Conservation (phyloP, 371 early-diverging fungal genomes). For the Fennellomyces sp. region DNA sequence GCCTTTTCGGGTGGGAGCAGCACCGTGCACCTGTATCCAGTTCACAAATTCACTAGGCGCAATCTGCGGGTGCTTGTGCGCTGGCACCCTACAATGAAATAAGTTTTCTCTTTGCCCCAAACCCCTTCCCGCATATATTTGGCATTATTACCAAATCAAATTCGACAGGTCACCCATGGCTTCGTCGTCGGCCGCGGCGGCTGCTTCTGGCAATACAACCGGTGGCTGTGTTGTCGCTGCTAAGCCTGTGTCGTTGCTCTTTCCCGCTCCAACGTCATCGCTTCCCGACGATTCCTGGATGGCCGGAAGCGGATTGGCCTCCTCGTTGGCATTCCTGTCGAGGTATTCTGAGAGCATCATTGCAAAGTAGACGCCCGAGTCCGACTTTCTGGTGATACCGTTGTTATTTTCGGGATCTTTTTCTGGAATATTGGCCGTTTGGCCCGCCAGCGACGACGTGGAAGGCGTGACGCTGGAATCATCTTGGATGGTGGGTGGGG, state of each 20-base stretch:
- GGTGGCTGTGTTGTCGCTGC: neutral
- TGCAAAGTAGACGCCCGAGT: slow-evolving; percentile 21
- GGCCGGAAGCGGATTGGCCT: neutral
- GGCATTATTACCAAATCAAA: slow-evolving; percentile 20
- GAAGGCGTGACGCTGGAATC: neutral
- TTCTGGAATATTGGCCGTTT: neutral
- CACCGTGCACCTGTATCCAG: slow-evolving; percentile 25
- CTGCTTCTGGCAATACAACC: neutral
- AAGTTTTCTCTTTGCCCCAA: slow-evolving; percentile 1
- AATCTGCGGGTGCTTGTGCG: slow-evolving; percentile 28
- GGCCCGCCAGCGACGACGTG: neutral
- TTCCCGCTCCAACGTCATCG: neutral
- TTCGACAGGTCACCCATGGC: slow-evolving; percentile 13
- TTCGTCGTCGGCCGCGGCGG: slow-evolving; percentile 1
- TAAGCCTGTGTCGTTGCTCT: neutral
- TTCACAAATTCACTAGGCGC: slow-evolving; percentile 29
- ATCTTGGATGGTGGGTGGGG: too few species aligned
- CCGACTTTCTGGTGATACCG: slow-evolving; percentile 12
- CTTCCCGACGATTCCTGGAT: neutral
- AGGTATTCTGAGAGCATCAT: slow-evolving; percentile 22
- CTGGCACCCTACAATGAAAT: slow-evolving; percentile 29
- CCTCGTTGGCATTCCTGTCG: slow-evolving; percentile 10
- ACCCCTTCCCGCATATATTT: neutral
- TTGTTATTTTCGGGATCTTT: slow-evolving; percentile 1
- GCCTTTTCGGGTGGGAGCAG: slow-evolving; percentile 39